A percentile compares a stretch with the other conserved stretches of the same genome.
Conservation (phyloP, 495 filamentous ascomycete species). For the Rhypophila decipiens region DNA sequence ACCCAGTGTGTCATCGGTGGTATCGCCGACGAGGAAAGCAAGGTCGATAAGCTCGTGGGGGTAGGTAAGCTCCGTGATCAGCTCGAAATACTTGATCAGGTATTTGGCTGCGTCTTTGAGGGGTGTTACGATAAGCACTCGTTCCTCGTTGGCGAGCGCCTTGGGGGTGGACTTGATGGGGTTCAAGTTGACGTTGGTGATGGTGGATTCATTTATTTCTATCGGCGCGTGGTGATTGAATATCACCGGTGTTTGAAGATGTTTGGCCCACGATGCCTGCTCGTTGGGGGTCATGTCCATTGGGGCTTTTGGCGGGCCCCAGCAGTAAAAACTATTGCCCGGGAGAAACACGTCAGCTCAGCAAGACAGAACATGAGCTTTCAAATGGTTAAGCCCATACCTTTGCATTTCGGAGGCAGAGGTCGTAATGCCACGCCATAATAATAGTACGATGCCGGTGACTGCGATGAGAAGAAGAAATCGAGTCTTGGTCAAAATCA, state of each 20-base stretch:
- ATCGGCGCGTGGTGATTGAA: constrained; percentile 92
- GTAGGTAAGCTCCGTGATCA: constrained; percentile 83
- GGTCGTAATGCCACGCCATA: constrained; percentile 82
- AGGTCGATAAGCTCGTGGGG: constrained; percentile 94
- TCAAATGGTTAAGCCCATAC: constrained; percentile 40
- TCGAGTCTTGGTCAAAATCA: constrained; percentile 70
- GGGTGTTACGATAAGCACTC: constrained; percentile 91
- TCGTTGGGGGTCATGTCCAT: constrained; percentile 92
- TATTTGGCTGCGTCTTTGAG: constrained; percentile 80
- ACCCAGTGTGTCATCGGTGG: constrained; percentile 80
- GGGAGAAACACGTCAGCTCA: neutral
- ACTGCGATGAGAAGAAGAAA: constrained; percentile 71
- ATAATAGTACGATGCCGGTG: constrained; percentile 65
- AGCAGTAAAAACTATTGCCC: constrained; percentile 88
- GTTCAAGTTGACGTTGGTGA: constrained; percentile 77
- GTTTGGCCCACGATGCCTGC: constrained; percentile 79
- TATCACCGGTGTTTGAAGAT: constrained; percentile 84
- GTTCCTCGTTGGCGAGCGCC: constrained; percentile 72
- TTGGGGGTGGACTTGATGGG: constrained; percentile 72
- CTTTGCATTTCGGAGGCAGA: constrained; percentile 88
- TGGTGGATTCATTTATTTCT: constrained; percentile 73
- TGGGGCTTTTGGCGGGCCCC: constrained; percentile 84
- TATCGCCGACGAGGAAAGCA: constrained; percentile 89
- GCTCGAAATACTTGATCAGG: constrained; percentile 85
- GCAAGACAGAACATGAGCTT: neutral